A percentile compares a stretch with the other conserved stretches of the same genome.
Conservation (phyloP, 306 rosid genomes). For the Acacia acuminata region DNA sequence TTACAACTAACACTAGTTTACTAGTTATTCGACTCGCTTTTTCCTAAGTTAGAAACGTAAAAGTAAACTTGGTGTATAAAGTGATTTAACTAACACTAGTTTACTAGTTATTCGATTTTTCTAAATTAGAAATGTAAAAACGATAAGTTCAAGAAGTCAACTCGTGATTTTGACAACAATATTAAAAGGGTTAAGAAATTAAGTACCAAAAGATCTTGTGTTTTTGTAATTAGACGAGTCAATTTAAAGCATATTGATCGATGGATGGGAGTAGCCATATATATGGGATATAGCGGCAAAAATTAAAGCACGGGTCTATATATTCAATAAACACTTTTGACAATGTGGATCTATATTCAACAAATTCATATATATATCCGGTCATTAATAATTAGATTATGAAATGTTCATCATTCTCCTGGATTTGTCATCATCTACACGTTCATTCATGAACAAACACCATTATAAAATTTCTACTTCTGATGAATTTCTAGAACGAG, state of each 20-base stretch:
- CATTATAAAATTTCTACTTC: background rate
- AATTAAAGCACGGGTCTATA: background rate
- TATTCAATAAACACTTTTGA: background rate
- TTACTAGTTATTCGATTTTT: too few relatives aligned
- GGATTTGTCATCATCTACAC: background rate
- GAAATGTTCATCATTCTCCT: background rate
- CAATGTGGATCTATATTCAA: background rate
- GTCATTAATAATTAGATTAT: background rate
- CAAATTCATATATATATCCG: background rate
- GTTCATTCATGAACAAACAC: background rate
- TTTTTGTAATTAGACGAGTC: background rate
- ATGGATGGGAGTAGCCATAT: background rate
- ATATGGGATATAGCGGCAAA: background rate
- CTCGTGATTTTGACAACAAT: too few relatives aligned
- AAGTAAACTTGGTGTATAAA: too few relatives aligned
- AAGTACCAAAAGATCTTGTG: background rate
- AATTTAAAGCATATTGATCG: background rate
- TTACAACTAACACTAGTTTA: too few relatives aligned
- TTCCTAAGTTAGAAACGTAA: too few relatives aligned
- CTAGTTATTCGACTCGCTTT: too few relatives aligned
- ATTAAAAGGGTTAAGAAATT: background rate
- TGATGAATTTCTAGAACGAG: background rate
- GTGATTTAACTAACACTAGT: too few relatives aligned
- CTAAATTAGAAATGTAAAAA: too few relatives aligned
- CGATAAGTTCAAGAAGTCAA: too few relatives aligned